Conservation (phyloP, 164 flowering plant species). For the Piper longum region DNA sequence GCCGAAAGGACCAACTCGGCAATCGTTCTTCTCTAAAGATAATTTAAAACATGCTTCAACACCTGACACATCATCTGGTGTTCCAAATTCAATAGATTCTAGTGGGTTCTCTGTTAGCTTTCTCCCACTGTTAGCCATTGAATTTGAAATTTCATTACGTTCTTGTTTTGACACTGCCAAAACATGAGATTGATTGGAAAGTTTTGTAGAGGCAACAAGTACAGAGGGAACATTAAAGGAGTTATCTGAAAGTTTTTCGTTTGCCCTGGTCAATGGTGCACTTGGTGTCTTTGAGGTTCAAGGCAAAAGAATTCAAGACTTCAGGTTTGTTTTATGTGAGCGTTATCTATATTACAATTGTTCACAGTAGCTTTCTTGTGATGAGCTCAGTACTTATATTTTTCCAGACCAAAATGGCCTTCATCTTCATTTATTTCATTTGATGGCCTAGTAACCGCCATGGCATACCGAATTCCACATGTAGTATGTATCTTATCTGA, state of each 20-base stretch:
- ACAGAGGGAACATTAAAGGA: constrained; percentile 74
- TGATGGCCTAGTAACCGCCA: constrained; percentile 94
- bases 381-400: constrained; percentile 6
- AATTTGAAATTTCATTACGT: not conserved
- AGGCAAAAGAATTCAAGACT: constrained; percentile 91
- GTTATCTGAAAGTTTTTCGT: constrained; percentile 84
- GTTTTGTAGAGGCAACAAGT: constrained; percentile 34
- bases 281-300: constrained; percentile 99
- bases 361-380: not conserved
- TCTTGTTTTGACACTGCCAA: not conserved
- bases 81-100: constrained; percentile 40
- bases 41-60: constrained; percentile 20
- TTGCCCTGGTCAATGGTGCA: constrained; percentile 96
- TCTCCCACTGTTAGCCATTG: constrained; percentile 1
- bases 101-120: constrained; percentile 32
- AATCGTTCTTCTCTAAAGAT: constrained; percentile 35
- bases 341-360: too few relatives aligned
- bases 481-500: constrained; percentile 51
- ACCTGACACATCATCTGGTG: constrained; percentile 27
- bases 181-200: not conserved
- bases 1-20: constrained; percentile 41
- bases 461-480: constrained; percentile 98
- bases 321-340: constrained; percentile 34
- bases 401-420: constrained; percentile 95
- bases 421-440: constrained; percentile 87